These are phyloP conservation scores for Nadsonia commutata DNA, from an alignment of 1,139 yeast species.

Conservation along the genomic window DNA sequence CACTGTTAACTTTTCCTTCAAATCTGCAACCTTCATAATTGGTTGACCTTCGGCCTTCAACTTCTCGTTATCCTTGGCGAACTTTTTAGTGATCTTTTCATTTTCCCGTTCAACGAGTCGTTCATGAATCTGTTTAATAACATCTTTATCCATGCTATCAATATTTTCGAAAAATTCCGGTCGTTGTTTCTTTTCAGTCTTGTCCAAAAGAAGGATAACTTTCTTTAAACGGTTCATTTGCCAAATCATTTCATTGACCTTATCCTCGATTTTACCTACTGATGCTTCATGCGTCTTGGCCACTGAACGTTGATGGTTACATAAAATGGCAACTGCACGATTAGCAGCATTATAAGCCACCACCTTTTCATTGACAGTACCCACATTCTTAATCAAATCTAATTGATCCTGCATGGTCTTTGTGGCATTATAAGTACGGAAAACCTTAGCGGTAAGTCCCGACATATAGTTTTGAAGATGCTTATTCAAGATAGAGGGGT, in stretches of 20 bases:
- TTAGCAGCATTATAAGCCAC: constrained; percentile 88
- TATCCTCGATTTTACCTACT: constrained; percentile 65
- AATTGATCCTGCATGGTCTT: constrained; percentile 93
- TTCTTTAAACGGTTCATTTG: constrained; percentile 61
- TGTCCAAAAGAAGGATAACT: constrained; percentile 55
- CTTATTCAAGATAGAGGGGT: constrained; percentile 69
- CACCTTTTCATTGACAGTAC: constrained; percentile 77
- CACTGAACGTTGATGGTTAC: constrained; percentile 94
- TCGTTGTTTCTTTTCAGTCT: constrained; percentile 33
- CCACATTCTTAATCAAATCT: constrained; percentile 67
- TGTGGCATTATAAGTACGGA: constrained; percentile 95
- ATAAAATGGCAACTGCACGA: constrained; percentile 83
- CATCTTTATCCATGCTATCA: constrained; percentile 54
- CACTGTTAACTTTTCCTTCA: constrained; percentile 44
- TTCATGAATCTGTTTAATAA: constrained; percentile 43
- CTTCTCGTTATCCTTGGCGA: constrained; percentile 67
- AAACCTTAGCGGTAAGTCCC: constrained; percentile 90
- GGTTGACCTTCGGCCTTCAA: constrained; percentile 42
- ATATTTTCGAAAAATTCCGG: constrained; percentile 50
- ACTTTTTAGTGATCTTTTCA: constrained; percentile 49
- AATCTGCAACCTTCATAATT: constrained; percentile 36
- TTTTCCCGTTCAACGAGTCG: constrained; percentile 43
- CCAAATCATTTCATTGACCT: constrained; percentile 69
- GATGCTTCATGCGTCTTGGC: constrained; percentile 71
- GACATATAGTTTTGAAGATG: constrained; percentile 83